These are phyloP conservation scores for Biscogniauxia mediterranea DNA, from an alignment of 2,329 filamentous ascomycete species.

Conservation along the genomic window DNA sequence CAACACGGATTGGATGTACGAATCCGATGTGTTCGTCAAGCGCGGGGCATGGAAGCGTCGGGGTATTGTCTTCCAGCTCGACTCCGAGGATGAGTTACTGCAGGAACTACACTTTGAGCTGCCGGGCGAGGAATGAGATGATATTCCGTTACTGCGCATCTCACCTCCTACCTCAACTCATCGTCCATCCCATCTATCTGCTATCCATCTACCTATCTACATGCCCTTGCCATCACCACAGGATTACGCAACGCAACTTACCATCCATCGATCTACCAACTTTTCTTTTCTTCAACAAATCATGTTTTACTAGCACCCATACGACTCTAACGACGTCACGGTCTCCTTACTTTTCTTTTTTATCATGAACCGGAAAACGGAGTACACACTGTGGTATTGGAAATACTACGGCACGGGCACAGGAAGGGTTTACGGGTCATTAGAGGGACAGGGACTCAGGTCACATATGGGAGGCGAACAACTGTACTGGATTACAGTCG, in stretches of 20 bases:
- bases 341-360: background rate
- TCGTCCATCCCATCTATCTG: background rate
- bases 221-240: too few relatives aligned
- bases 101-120: slow-evolving; percentile 32
- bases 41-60: slow-evolving; percentile 34
- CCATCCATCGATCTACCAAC: background rate
- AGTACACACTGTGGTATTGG: background rate
- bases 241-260: background rate
- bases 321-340: background rate
- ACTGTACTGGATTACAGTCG: background rate
- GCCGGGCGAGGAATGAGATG: slow-evolving; percentile 20
- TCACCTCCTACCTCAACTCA: background rate
- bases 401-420: background rate
- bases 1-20: slow-evolving; percentile 29
- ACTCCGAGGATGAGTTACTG: slow-evolving; percentile 20
- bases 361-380: background rate
- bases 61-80: slow-evolving; percentile 34
- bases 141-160: background rate
- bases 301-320: background rate
- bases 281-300: background rate
- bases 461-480: background rate
- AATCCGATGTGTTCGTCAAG: slow-evolving; percentile 29
- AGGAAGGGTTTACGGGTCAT: background rate
- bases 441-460: background rate
- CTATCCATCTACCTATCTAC: background rate